phyloP scores from a whole-genome alignment of 257 asterid genomes.

The Anisodus acutangulus region DNA sequence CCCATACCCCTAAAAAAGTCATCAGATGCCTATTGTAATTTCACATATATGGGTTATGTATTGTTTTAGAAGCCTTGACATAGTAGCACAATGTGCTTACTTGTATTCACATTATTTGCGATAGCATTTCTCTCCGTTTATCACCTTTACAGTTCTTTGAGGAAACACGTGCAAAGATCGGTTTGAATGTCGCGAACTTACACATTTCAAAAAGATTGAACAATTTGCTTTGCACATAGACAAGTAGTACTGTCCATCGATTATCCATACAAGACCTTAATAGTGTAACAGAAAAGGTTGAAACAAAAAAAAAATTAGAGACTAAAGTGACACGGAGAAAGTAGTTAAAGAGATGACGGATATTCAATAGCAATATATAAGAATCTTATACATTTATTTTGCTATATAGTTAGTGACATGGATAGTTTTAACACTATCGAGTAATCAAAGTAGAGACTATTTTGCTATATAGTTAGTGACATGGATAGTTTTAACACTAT shows the following conservation, averaged over 20 bases:
- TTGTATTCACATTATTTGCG: background rate
- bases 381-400: constrained; percentile 3
- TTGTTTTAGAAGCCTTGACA: background rate
- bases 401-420: constrained; percentile 7
- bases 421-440: too few species aligned
- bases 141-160: background rate
- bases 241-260: background rate
- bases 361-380: background rate
- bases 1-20: background rate
- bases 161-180: background rate
- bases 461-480: constrained; percentile 12
- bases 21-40: background rate
- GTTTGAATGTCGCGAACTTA: background rate
- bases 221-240: background rate
- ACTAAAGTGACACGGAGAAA: background rate
- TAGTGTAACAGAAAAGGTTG: background rate
- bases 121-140: background rate
- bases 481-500: background rate
- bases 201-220: constrained; percentile 6
- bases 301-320: background rate
- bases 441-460: constrained; percentile 28
- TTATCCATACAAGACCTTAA: background rate
- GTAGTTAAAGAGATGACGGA: background rate
- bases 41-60: constrained; percentile 15
- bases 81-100: constrained; percentile 8